Base-by-base conservation (phyloP, 176 grass and related monocot species). In the Aegilops longissima region DNA sequence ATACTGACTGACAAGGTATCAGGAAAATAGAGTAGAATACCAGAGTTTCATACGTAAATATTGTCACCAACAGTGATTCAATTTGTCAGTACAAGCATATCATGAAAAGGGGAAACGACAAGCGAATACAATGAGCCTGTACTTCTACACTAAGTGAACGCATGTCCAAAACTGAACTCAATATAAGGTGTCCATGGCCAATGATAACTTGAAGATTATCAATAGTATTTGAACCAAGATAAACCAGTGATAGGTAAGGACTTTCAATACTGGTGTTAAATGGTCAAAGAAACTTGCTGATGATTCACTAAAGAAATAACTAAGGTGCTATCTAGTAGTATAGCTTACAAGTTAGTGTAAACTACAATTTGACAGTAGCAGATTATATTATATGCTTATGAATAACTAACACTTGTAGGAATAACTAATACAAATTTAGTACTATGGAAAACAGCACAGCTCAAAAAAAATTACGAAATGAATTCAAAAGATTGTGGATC, bases 1-100 rank as follows among this genome's bases (percentile, higher is more conserved):
- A 90, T 66, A 82, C 83, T 16, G 12, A 82, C 38, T 30, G 17
- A 29, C 3, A 84, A 84, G n/a, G 76, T 51, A 69, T 44, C 3
- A 9, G 9, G 70, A 27, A 23, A 39, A 87, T 5, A 42, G 25
- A 63, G 11, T 76, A 47, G 11, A 47, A 12, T 95, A 31, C 66
- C 13, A 67, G 34, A 23, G 18, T 67, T 47, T 12, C 23, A 30
- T 7, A 78, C 13, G 81, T 63, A 83, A 71, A 66, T 83, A 14
- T 34, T 74, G 8, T 56, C 80, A 74, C 8, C 2, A 56, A 54
- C 44, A 72, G 21, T 12, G 72, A 64, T 14, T 21, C 62, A 70
- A 81, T 20, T 77, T 61, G 24, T 86, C 21, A 38, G 34, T 36
- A 35, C 21, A 79, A 79, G 21, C 70, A 13, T 73, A 45, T 72